Conservation (phyloP, 371 early-diverging fungal genomes). For the Lichtheimia ornata region DNA sequence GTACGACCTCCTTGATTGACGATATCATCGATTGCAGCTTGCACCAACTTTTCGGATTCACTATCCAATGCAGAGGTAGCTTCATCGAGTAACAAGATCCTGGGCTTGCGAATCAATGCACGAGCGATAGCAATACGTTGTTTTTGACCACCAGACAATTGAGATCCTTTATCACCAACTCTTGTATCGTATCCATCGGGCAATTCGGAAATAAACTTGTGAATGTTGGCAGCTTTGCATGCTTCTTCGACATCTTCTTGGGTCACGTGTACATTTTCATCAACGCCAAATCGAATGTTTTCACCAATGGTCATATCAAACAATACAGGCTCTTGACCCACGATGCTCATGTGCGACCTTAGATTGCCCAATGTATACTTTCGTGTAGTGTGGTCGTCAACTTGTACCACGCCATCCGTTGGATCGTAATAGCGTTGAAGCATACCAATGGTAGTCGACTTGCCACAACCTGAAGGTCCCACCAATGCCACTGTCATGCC, state of each 20-base stretch:
- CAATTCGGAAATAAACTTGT: constrained; percentile 69
- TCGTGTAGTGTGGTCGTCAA: constrained; percentile 70
- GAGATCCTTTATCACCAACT: constrained; percentile 74
- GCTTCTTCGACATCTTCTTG: constrained; percentile 63
- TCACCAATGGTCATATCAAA: constrained; percentile 80
- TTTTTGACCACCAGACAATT: constrained; percentile 36
- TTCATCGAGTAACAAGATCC: constrained; percentile 91
- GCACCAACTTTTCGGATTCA: constrained; percentile 86
- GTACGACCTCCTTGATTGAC: constrained; percentile 53
- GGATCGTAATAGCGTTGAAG: constrained; percentile 90
- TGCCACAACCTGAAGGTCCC: constrained; percentile 55
- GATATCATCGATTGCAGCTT: constrained; percentile 81
- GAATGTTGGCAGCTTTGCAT: constrained; percentile 70
- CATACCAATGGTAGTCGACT: constrained; percentile 81
- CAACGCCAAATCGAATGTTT: constrained; percentile 75
- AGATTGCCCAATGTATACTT: constrained; percentile 61
- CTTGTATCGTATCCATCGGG: constrained; percentile 79
- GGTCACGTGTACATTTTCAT: constrained; percentile 37
- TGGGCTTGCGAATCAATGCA: constrained; percentile 79
- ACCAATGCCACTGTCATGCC: constrained; percentile 79
- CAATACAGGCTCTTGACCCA: constrained; percentile 86
- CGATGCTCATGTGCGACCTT: constrained; percentile 77
- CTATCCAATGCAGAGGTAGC: constrained; percentile 93
- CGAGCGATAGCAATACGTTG: constrained; percentile 48
- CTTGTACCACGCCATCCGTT: constrained; percentile 50